Evolutionary conservation across 2,329 filamentous ascomycete genomes (phyloP), one percentile per base, ranked within the genome.

Genomic region (Diaporthe caulivora): DNA sequence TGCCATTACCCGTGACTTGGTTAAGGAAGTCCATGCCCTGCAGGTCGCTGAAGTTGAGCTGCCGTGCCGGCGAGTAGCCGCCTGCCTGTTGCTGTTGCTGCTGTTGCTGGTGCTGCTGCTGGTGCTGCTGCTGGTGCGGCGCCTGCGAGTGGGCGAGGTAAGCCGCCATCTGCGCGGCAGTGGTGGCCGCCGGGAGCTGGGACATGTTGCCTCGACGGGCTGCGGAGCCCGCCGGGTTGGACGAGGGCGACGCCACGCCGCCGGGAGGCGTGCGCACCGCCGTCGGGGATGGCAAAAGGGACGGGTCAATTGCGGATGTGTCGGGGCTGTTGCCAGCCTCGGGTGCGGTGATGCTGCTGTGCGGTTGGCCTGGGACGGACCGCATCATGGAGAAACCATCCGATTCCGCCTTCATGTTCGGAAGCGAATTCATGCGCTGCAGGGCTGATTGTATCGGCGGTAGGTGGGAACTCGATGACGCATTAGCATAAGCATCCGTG

Each of bases 11-110:
- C 37, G 76, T 77, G 10, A 70, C 74, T 75, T 89, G 87, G 65
- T 73, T 60, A 51, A 89, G 80, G 75, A 87, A 90, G 53, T 90
- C 89, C 83, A 90, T 86, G 21, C 84, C 83, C 77, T 88, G 87
- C 47, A 88, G 80, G 68, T 90, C 87, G 3, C 84, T 81, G 47
- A 87, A 87, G 51, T 85, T 82, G 58, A 79, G 77, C 31, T 74
- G 71, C 6, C 73, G 78, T 10, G 71, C 76, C 13, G 79, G 77
- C 1, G 78, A 75, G 53, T 74, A 72, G 21, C 37, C n/a, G 2
- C 53, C 72, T 4, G 75, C 80, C 54, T 82, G 81, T 24, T 81
- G 79, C 21, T 81, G 81, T 53, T 76, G 80, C 47, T 82, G 81
- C 24, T 81, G 79, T 17, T 81, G 81, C 53, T 81, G 83, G 57